A percentile compares a stretch with the other conserved stretches of the same genome.
Conservation (phyloP, 1,139 yeast genomes). For the Blastobotrys apis region DNA sequence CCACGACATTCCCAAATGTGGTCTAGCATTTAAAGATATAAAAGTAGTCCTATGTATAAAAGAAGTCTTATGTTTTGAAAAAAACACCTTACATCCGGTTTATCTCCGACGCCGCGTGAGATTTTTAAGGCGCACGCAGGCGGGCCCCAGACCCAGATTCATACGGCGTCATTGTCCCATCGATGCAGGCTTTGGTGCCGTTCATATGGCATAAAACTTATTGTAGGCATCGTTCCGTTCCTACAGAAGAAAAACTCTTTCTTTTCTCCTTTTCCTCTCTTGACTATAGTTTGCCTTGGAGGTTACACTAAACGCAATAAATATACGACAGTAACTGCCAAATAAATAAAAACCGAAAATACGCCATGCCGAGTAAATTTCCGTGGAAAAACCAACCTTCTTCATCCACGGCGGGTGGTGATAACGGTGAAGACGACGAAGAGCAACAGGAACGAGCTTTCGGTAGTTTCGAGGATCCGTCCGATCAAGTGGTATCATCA, state of each 20-base stretch:
- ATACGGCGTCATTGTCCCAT: too few species aligned
- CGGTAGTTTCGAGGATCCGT: conserved; percentile 8
- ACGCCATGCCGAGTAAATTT: conserved; percentile 11
- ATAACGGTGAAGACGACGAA: conserved; percentile 6
- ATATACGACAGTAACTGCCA: too few species aligned
- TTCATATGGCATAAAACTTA: too few species aligned
- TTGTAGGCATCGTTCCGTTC: too few species aligned
- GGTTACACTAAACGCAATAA: too few species aligned
- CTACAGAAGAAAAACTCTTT: too few species aligned
- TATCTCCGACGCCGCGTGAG: neutral
- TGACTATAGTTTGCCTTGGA: too few species aligned
- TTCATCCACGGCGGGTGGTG: neutral
- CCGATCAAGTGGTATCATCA: conserved; percentile 3
- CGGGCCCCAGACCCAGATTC: neutral
- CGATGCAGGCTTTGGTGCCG: conserved; percentile 6
- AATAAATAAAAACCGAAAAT: too few species aligned
- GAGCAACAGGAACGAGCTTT: conserved; percentile 13
- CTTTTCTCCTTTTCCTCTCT: too few species aligned
- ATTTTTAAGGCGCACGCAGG: neutral
- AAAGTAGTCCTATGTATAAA: neutral
- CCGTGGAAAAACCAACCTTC: conserved; percentile 7
- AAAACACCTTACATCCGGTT: neutral
- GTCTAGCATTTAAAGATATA: conserved; percentile 4
- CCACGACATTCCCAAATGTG: conserved; percentile 41
- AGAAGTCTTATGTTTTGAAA: neutral